Percentiles rank a stretch among this genome's conserved stretches.
Conservation (phyloP, 805 yeast genomes). For the Maudiozyma turicensis region DNA sequence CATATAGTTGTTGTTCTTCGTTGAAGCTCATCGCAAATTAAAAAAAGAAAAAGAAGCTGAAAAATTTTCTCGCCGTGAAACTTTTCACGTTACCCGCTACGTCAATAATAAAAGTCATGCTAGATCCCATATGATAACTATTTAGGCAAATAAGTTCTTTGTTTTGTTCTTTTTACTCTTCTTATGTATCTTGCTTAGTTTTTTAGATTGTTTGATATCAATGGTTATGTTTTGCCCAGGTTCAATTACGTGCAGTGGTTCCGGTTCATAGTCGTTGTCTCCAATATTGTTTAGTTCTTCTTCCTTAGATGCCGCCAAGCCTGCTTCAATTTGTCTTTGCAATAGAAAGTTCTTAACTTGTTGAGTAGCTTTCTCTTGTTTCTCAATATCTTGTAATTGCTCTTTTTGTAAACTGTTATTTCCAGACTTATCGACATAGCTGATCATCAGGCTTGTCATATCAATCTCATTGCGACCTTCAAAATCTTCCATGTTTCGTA, state of each 20-base stretch:
- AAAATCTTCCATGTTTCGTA: slow-evolving; percentile 34
- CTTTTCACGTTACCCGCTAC: background rate
- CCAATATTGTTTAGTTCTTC: slow-evolving; percentile 4
- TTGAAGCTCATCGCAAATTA: no score
- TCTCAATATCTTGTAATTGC: slow-evolving; percentile 30
- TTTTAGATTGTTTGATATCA: background rate
- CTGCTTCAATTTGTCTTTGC: slow-evolving; percentile 41
- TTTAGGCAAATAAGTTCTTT: background rate
- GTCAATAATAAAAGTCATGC: background rate
- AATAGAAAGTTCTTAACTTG: slow-evolving; percentile 35
- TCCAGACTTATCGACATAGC: slow-evolving; percentile 48
- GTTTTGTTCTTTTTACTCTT: background rate
- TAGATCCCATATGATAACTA: background rate
- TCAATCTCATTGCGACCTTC: slow-evolving; percentile 25
- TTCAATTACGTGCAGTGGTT: background rate
- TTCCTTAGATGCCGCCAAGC: background rate
- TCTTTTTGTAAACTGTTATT: slow-evolving; percentile 37
- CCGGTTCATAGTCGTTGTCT: background rate
- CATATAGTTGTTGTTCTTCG: no score
- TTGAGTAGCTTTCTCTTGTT: slow-evolving; percentile 36
- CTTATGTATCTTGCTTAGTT: background rate
- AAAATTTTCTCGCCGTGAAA: background rate
- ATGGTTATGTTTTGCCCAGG: background rate
- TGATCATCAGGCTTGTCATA: slow-evolving; percentile 34
- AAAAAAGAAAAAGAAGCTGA: background rate